A percentile compares a stretch with the other conserved stretches of the same genome.
These are phyloP conservation scores for Westerdykella ornata DNA, from an alignment of 2,329 filamentous ascomycete species.

Conservation along the genomic window DNA sequence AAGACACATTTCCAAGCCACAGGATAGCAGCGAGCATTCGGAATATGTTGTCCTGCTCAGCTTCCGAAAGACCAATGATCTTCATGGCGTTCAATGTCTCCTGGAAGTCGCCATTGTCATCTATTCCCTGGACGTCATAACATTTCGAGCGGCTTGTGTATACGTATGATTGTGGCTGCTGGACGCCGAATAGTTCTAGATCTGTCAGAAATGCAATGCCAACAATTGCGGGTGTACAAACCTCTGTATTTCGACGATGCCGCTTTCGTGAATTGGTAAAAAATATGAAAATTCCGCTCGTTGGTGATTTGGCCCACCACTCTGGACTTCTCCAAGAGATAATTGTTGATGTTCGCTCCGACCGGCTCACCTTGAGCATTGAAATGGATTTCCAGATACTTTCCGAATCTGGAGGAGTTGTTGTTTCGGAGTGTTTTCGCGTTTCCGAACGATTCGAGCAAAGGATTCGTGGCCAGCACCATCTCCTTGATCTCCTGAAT, in stretches of 20 bases:
- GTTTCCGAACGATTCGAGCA: slow-evolving; percentile 96
- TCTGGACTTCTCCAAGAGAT: slow-evolving; percentile 88
- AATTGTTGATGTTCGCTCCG: slow-evolving; percentile 97
- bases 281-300: slow-evolving; percentile 98
- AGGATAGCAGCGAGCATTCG: slow-evolving; percentile 85
- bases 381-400: slow-evolving; percentile 96
- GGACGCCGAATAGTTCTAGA: slow-evolving; percentile 73
- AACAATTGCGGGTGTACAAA: slow-evolving; percentile 20
- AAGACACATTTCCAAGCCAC: slow-evolving; percentile 92
- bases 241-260: slow-evolving; percentile 76
- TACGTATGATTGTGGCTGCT: slow-evolving; percentile 83
- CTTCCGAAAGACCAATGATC: slow-evolving; percentile 79
- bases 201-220: slow-evolving; percentile 9
- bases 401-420: slow-evolving; percentile 97
- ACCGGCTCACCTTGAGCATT: slow-evolving; percentile 85
- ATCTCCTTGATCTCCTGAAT: slow-evolving; percentile 99
- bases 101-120: slow-evolving; percentile 80
- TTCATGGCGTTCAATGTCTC: slow-evolving; percentile 94
- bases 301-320: slow-evolving; percentile 92
- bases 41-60: slow-evolving; percentile 93
- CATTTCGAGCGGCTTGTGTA: slow-evolving; percentile 95
- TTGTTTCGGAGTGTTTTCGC: slow-evolving; percentile 97
- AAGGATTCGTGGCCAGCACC: slow-evolving; percentile 94
- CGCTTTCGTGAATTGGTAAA: slow-evolving; percentile 97
- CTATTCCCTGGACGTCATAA: slow-evolving; percentile 87